Percentiles rank a stretch among this genome's conserved stretches.
Conservation (phyloP, 495 filamentous ascomycete species). For the Hypoxylon rickii region DNA sequence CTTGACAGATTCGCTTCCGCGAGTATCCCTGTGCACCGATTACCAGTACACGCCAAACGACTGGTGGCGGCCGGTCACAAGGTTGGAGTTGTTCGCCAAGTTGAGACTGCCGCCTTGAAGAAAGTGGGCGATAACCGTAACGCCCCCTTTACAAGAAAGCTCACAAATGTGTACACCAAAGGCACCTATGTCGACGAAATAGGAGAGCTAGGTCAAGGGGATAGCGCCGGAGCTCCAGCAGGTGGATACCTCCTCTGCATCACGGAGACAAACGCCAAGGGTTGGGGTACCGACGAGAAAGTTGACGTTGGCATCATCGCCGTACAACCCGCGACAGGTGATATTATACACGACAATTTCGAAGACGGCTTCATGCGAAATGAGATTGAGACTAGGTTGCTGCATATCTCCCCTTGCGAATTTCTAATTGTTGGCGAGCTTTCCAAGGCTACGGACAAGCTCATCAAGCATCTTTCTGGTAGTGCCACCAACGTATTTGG, state of each 20-base stretch:
- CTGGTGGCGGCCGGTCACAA: constrained; percentile 92
- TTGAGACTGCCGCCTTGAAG: constrained; percentile 98
- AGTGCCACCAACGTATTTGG: constrained; percentile 90
- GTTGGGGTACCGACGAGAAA: constrained; percentile 88
- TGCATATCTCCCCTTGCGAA: constrained; percentile 96
- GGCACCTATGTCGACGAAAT: constrained; percentile 96
- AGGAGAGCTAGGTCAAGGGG: constrained; percentile 69
- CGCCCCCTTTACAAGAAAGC: constrained; percentile 85
- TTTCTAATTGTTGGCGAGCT: constrained; percentile 93
- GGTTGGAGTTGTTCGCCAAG: constrained; percentile 91
- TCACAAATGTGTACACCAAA: constrained; percentile 98
- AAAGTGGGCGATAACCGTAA: constrained; percentile 95
- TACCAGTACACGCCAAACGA: constrained; percentile 94
- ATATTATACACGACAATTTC: constrained; percentile 95
- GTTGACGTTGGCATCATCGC: constrained; percentile 92
- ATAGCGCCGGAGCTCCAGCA: constrained; percentile 62
- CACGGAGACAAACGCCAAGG: constrained; percentile 84
- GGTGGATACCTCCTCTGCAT: constrained; percentile 93
- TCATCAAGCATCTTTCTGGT: constrained; percentile 86
- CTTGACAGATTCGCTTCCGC: constrained; percentile 92
- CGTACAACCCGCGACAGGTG: constrained; percentile 93
- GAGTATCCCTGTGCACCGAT: constrained; percentile 88
- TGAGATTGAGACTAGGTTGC: constrained; percentile 89
- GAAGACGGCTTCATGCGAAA: constrained; percentile 98
- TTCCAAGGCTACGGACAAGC: constrained; percentile 90